These are phyloP conservation scores for Penicillium palitans DNA, from an alignment of 2,329 filamentous ascomycete species.

Conservation along the genomic window DNA sequence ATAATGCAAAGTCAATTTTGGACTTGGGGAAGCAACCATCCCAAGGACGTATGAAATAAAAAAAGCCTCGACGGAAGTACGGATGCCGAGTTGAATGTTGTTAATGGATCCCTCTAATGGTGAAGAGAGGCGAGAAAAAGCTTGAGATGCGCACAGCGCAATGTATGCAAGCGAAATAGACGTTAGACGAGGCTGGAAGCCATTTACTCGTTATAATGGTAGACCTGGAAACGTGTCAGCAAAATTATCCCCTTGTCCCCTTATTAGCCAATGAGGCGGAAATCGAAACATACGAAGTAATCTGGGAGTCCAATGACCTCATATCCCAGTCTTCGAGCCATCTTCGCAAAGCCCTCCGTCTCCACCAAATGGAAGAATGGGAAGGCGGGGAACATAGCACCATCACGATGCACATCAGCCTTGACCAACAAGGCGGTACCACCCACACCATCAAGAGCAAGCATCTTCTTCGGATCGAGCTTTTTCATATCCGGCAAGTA, in stretches of 20 bases:
- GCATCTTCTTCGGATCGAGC: constrained; percentile 61
- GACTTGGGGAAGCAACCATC: neutral
- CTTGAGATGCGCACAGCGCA: constrained; percentile 2
- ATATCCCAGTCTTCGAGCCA: constrained; percentile 88
- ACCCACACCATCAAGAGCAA: constrained; percentile 87
- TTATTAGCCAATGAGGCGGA: neutral
- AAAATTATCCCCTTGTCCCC: neutral
- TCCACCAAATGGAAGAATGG: constrained; percentile 96
- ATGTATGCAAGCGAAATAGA: constrained; percentile 1
- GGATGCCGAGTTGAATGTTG: neutral
- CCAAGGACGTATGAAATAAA: constrained; percentile 6
- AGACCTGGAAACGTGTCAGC: constrained; percentile 59
- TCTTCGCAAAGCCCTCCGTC: constrained; percentile 96
- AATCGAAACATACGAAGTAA: constrained; percentile 69
- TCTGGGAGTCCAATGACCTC: constrained; percentile 85
- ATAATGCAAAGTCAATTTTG: constrained; percentile 7
- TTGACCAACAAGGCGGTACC: constrained; percentile 92
- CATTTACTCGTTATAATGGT: constrained; percentile 81
- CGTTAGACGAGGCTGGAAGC: neutral
- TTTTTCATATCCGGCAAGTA: constrained; percentile 63
- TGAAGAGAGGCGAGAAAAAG: neutral
- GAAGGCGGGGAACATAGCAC: constrained; percentile 97
- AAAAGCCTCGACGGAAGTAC: neutral
- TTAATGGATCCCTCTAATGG: neutral
- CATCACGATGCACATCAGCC: constrained; percentile 93